These are phyloP conservation scores for Myxozyma melibiosi DNA, from an alignment of 805 yeast genomes.

Conservation along the genomic window DNA sequence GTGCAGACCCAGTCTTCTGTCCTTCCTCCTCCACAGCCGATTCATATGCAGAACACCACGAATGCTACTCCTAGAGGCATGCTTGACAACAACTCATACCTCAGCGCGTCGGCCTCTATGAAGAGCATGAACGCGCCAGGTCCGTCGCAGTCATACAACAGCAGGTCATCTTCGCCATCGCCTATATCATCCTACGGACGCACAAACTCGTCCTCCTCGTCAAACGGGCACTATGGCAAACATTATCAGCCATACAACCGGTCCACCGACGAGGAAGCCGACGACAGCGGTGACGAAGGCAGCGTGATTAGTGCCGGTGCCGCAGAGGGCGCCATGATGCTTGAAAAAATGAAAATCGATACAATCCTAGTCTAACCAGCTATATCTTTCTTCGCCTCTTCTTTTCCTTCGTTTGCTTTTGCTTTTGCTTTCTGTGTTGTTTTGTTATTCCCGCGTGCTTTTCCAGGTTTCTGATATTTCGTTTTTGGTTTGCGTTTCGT, in stretches of 20 bases:
- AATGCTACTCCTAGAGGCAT: constrained; percentile 1
- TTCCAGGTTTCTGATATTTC: no score
- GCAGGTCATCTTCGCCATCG: neutral
- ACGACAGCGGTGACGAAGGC: constrained; percentile 19
- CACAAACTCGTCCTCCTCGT: neutral
- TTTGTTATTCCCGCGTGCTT: no score
- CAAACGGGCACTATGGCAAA: neutral
- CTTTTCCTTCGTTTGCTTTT: neutral
- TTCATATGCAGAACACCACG: constrained; percentile 1
- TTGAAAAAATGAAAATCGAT: constrained; percentile 30
- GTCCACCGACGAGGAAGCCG: constrained; percentile 6
- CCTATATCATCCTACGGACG: neutral
- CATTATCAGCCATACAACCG: neutral
- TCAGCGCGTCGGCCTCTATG: neutral
- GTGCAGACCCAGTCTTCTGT: neutral
- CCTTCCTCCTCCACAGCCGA: constrained; percentile 16
- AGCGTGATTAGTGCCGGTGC: constrained; percentile 20
- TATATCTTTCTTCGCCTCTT: neutral
- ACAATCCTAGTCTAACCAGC: constrained; percentile 21
- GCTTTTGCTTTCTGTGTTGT: neutral
- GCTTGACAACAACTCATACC: neutral
- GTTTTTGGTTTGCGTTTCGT: no score
- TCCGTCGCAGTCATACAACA: neutral
- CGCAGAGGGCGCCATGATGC: constrained; percentile 32
- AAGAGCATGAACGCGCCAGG: neutral